Evolutionary conservation across 2,329 filamentous ascomycete species (phyloP), one percentile per base, ranked within the genome.

Genomic region (Diaporthe amygdali): DNA sequence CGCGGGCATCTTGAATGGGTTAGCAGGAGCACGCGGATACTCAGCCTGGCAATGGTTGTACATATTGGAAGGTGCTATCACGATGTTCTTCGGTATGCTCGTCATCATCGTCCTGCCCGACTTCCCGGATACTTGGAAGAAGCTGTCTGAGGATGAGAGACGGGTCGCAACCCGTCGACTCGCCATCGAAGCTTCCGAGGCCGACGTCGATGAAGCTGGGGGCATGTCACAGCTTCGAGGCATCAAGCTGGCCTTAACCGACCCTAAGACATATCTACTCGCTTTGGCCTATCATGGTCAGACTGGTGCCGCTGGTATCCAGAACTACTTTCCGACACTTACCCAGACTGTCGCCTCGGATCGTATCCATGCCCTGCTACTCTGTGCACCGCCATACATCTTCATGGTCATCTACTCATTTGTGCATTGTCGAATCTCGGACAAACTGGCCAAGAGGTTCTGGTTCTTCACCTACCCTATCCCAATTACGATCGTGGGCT

Each of bases 391-490:
- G 10, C 79, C 79, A 0, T 80, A 76, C 32, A 72, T 79, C 37
- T 71, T 76, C 30, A 76, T 76, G 66, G 75, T 78, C 6, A 27
- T 78, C 54, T 74, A 74, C 44, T 76, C 74, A 34, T 74, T 81
- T 22, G 70, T 75, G 20, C 82, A 81, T 69, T 79, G 82, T 6
- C 80, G 80, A 71, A 77, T 82, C 61, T 81, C 81, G 5, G 82
- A 83, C 72, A 76, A 76, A 5, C 79, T 80, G 3, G 79, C 79
- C n/a, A 82, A 84, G 75, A 77, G 82, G 0, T 83, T 79, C 74
- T 78, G 81, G 51, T 83, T 84, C 75, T 77, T 82, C 49, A 75
- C 78, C 6, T 74, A 74, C 15, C 76, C 76, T 8, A 71, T 75
- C 2, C 68, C 72, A 10, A 46, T 74, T 10, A 70, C 72, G 17